Conservation (phyloP, 2,329 filamentous ascomycete species). For the Cladobotryum protrusum region DNA sequence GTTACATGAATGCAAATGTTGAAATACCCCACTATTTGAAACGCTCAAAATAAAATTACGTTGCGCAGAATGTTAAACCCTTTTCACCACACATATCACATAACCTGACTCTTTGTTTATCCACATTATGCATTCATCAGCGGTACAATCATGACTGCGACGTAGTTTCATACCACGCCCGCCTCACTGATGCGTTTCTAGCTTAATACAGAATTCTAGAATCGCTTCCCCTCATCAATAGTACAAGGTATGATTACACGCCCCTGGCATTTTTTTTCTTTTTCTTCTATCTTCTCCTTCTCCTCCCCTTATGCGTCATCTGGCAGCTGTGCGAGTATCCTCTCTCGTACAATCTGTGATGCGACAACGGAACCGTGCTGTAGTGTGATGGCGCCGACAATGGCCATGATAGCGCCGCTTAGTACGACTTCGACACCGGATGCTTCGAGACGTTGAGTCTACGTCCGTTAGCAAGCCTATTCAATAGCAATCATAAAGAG, state of each 20-base stretch:
- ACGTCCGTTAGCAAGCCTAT: constrained; percentile 7
- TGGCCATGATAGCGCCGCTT: constrained; percentile 71
- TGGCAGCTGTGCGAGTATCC: constrained; percentile 50
- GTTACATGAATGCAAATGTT: neutral
- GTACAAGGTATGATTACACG: constrained; percentile 20
- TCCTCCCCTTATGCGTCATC: constrained; percentile 10
- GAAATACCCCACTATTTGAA: neutral
- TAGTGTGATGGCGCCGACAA: constrained; percentile 83
- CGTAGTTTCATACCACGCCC: constrained; percentile 3
- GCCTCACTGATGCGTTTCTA: constrained; percentile 4
- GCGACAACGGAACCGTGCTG: constrained; percentile 78
- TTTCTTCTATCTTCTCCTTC: neutral
- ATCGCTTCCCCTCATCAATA: constrained; percentile 15
- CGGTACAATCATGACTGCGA: neutral
- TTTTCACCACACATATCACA: no score
- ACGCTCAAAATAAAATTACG: no score
- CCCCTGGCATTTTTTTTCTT: neutral
- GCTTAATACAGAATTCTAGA: constrained; percentile 15
- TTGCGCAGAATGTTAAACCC: no score
- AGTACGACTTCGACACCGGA: constrained; percentile 74
- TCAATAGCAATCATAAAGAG: neutral
- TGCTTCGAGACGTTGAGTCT: constrained; percentile 59
- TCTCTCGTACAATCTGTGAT: constrained; percentile 66
- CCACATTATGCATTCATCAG: neutral
- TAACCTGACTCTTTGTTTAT: no score